Conservation (phyloP, 2,329 filamentous ascomycete genomes). For the Curvularia verruculosa region DNA sequence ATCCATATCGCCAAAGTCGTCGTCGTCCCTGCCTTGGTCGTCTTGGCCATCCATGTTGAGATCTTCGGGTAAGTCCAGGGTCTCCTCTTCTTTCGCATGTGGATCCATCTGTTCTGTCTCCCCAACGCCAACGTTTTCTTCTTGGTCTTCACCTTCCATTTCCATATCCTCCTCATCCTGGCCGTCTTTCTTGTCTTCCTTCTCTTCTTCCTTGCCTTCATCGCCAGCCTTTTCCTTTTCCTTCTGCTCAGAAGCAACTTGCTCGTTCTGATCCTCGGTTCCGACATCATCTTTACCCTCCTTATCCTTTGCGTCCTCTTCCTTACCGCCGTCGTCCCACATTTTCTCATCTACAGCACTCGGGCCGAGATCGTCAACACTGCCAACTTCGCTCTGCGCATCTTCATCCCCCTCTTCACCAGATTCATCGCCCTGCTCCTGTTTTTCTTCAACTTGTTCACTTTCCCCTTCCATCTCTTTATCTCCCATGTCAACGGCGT, state of each 20-base stretch:
- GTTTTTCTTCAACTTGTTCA: slow-evolving; percentile 62
- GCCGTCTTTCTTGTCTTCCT: slow-evolving; percentile 66
- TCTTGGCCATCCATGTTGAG: slow-evolving; percentile 78
- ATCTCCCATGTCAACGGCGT: slow-evolving; percentile 90
- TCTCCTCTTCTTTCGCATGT: slow-evolving; percentile 80
- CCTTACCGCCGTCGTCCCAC: slow-evolving; percentile 86
- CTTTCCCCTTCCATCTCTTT: slow-evolving; percentile 89
- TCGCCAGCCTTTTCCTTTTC: slow-evolving; percentile 59
- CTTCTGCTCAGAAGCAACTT: slow-evolving; percentile 55
- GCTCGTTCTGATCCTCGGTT: slow-evolving; percentile 57
- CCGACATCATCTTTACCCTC: slow-evolving; percentile 65
- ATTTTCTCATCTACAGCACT: slow-evolving; percentile 96
- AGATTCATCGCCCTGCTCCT: slow-evolving; percentile 64
- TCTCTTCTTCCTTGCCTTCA: slow-evolving; percentile 65
- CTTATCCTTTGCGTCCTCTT: slow-evolving; percentile 83
- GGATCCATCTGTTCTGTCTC: slow-evolving; percentile 72
- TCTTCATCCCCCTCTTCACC: slow-evolving; percentile 59
- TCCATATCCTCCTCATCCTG: slow-evolving; percentile 60
- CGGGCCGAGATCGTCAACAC: slow-evolving; percentile 88
- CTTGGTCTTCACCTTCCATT: slow-evolving; percentile 65
- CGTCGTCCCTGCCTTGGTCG: slow-evolving; percentile 61
- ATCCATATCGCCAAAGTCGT: slow-evolving; percentile 45
- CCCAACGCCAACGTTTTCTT: slow-evolving; percentile 68
- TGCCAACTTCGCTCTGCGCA: slow-evolving; percentile 87
- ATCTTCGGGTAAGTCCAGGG: slow-evolving; percentile 83